Conservation (phyloP, 257 asterid genomes). For the Nemophila menziesii region DNA sequence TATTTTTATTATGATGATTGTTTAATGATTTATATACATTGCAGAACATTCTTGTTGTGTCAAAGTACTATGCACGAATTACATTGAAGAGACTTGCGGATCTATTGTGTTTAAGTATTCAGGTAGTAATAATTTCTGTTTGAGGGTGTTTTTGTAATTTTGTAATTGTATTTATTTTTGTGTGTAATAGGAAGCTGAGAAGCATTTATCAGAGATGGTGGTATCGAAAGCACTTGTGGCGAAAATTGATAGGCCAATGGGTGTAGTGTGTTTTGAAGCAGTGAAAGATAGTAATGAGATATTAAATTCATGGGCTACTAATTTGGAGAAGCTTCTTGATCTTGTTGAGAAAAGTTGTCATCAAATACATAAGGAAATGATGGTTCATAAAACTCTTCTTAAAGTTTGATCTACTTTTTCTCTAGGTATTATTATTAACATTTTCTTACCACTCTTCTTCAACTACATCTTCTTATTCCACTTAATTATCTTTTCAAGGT, state of each 20-base stretch:
- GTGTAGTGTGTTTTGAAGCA: slow-evolving; percentile 60
- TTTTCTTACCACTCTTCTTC: not conserved
- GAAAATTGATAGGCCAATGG: slow-evolving; percentile 82
- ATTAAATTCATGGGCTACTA: slow-evolving; percentile 77
- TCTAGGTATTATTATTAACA: not conserved
- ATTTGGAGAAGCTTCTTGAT: slow-evolving; percentile 97
- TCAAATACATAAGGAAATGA: slow-evolving; percentile 96
- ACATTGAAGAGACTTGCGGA: slow-evolving; percentile 90
- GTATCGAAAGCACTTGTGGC: slow-evolving; percentile 81
- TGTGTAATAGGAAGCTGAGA: slow-evolving; percentile 58
- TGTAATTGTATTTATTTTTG: not conserved
- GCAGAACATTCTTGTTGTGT: slow-evolving; percentile 94
- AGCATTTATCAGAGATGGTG: slow-evolving; percentile 92
- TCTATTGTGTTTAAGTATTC: slow-evolving; percentile 63
- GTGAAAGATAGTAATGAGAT: slow-evolving; percentile 87
- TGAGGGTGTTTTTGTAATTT: not conserved
- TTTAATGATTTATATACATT: too few species aligned
- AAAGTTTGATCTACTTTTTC: slow-evolving; percentile 38
- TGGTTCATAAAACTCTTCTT: slow-evolving; percentile 83
- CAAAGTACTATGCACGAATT: slow-evolving; percentile 82
- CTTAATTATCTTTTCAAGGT: not conserved
- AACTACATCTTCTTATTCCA: not conserved
- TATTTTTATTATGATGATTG: too few species aligned
- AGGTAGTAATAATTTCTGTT: slow-evolving; percentile 26
- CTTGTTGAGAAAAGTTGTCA: slow-evolving; percentile 98